These are phyloP conservation scores for Boletus rex-veris DNA, from an alignment of 768 basidiomycete species.

Conservation along the genomic window DNA sequence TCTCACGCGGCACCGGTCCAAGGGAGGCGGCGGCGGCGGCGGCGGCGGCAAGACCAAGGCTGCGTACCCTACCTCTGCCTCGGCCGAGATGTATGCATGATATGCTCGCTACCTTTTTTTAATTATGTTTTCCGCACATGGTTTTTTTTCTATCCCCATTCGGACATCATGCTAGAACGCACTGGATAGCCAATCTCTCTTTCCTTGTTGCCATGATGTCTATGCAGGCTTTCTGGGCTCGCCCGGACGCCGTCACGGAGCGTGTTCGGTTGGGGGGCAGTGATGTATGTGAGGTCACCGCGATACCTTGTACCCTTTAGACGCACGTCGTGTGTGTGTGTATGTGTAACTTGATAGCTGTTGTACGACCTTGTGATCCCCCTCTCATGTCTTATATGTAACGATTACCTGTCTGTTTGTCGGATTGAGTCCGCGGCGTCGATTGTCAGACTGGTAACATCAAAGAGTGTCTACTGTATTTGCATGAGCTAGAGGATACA, in stretches of 20 bases:
- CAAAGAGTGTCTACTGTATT: no score
- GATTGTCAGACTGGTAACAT: no score
- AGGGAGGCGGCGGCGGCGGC: not conserved
- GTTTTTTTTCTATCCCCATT: not conserved
- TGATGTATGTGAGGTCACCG: slow-evolving; percentile 22
- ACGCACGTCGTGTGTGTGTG: slow-evolving; percentile 1
- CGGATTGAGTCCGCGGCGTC: no score
- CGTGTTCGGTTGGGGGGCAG: not conserved
- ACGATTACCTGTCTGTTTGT: not conserved
- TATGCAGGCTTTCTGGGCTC: slow-evolving; percentile 8
- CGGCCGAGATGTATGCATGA: slow-evolving; percentile 17
- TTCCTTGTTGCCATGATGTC: slow-evolving; percentile 1
- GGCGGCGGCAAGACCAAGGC: slow-evolving; percentile 14
- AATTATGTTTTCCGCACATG: not conserved
- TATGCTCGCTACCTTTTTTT: not conserved
- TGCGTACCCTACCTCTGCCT: slow-evolving; percentile 6
- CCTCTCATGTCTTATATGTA: slow-evolving; percentile 14
- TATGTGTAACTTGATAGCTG: slow-evolving; percentile 4
- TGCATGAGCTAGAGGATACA: slow-evolving; percentile 2
- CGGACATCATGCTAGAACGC: no score
- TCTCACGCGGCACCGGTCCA: slow-evolving; percentile 18
- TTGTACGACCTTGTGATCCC: not conserved
- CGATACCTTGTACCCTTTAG: slow-evolving; percentile 20
- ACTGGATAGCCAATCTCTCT: no score
- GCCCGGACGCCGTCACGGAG: not conserved